Base-by-base conservation (phyloP, 169 alveolate genomes). In the Cryptosporidium meleagridis region DNA sequence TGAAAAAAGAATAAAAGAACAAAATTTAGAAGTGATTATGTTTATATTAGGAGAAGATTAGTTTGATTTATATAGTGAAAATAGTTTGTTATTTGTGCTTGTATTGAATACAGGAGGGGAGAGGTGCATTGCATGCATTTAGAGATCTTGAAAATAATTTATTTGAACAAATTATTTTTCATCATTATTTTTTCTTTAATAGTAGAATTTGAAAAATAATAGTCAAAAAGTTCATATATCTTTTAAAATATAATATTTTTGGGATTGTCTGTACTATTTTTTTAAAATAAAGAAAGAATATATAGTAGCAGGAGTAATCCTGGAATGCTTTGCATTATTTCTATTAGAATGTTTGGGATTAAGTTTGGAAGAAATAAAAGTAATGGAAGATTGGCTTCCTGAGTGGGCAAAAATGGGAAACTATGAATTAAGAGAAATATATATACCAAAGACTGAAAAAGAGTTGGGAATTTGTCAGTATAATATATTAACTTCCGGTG, bases 401-500 rank as follows among this genome's bases (percentile, higher is more conserved):
- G 68, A 65, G 33, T 80, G 89, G 89, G 89, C 48, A n/a, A 59
- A 65, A 12, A 31, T 5, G 0, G 68, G 31, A 5, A 26, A 26
- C 33, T 80, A 62, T 62, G 67, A 65, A 14, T 48, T 80, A 52
- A 80, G 33, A 33, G 65, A 59, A 31, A 8, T 80, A 23, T 62
- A 62, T 62, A 26, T 59, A n/a, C 89, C 89, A 39, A 14, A 10
- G n/a, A 33, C 14, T 31, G 14, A 58, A 14, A 6, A 3, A 16
- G 29, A 39, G 9, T 9, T 37, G 14, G 73, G 44, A 23, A 41
- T 53, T 6, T 80, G 89, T 6, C 65, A 65, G 7, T 61, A 31
- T 80, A 45, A 61, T 44, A 39, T 80, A 41, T 39, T 80, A 53
- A 80, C 89, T 18, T 44, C 80, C 9, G 89, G 89, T 12, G 37